Evolutionary conservation across 2,329 filamentous ascomycete genomes (phyloP), one percentile per base, ranked within the genome.

Genomic region (Aspergillus melleus): DNA sequence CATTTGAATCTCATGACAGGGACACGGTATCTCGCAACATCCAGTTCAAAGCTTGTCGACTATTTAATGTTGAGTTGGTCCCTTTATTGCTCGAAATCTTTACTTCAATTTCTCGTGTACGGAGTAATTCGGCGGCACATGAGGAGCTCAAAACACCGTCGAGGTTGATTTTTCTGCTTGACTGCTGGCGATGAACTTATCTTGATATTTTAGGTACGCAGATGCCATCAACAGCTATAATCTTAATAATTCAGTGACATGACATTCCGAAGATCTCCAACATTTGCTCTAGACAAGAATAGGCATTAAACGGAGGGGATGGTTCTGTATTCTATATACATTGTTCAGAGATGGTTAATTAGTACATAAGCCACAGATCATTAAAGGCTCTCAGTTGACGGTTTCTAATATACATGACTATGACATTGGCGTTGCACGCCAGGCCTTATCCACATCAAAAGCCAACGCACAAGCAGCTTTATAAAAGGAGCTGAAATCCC

Each of bases 401-500:
- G 24, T 12, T 47, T 24, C 3, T 52, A 51, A 42, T 65, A 53
- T 50, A 44, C 24, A 59, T 47, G 26, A 51, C 49, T 47, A 57
- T 29, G 6, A 29, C 26, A 2, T 24, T 54, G 55, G 57, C 55
- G 61, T 39, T 22, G 44, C 49, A 32, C 52, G 53, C 49, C 64
- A 53, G 52, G 65, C 61, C 42, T 50, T 66, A 24, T 74, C 69
- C 47, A 77, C 58, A 56, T 72, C 64, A 60, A 78, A 77, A 24
- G 76, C 74, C 67, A 79, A 67, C 11, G 70, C 65, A 57, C 75
- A 78, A 16, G 76, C 72, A 12, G 70, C 61, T 6, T 61, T 69
- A 52, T 77, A 78, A 52, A 78, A 76, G 0, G 69, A 69, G 55
- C 72, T 64, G 55, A 78, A 77, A 11, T 70, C 61, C 1, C 61